A percentile compares a stretch with the other conserved stretches of the same genome.
Conservation (phyloP, 192 early-diverging fungal species). For the Piromyces sp. region DNA sequence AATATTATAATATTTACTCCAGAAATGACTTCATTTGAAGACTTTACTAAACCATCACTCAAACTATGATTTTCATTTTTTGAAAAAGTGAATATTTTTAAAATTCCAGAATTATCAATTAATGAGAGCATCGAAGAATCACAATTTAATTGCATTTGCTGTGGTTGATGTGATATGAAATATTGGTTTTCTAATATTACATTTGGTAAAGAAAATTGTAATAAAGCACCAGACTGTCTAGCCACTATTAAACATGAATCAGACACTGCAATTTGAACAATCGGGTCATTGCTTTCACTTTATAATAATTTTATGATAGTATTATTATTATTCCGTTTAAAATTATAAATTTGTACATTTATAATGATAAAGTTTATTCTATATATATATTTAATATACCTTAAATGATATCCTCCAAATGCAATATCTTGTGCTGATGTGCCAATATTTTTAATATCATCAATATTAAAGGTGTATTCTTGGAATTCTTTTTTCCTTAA, state of each 20-base stretch:
- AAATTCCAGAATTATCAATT: constrained; percentile 24
- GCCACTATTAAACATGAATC: constrained; percentile 24
- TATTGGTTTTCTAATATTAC: constrained; percentile 28
- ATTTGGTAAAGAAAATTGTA: constrained; percentile 25
- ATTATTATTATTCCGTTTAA: too few relatives aligned
- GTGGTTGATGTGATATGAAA: constrained; percentile 11
- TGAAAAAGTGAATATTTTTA: constrained; percentile 17
- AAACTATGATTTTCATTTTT: neutral
- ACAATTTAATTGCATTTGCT: constrained; percentile 21
- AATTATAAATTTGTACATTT: too few relatives aligned
- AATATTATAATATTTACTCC: neutral
- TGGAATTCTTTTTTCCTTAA: constrained; percentile 14
- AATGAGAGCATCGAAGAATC: constrained; percentile 17
- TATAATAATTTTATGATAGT: neutral
- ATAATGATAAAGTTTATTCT: too few relatives aligned
- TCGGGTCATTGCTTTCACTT: constrained; percentile 22
- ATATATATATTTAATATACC: too few relatives aligned
- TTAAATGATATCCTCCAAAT: constrained; percentile 1
- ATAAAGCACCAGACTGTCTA: constrained; percentile 20
- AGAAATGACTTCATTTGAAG: neutral
- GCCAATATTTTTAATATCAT: constrained; percentile 18
- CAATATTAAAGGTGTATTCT: constrained; percentile 31
- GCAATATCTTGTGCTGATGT: neutral
- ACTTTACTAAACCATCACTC: neutral
- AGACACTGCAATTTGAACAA: constrained; percentile 14